Evolutionary conservation across 805 yeast genomes (phyloP), one percentile per base, ranked within the genome.

Genomic region (Lipomyces anomalus): DNA sequence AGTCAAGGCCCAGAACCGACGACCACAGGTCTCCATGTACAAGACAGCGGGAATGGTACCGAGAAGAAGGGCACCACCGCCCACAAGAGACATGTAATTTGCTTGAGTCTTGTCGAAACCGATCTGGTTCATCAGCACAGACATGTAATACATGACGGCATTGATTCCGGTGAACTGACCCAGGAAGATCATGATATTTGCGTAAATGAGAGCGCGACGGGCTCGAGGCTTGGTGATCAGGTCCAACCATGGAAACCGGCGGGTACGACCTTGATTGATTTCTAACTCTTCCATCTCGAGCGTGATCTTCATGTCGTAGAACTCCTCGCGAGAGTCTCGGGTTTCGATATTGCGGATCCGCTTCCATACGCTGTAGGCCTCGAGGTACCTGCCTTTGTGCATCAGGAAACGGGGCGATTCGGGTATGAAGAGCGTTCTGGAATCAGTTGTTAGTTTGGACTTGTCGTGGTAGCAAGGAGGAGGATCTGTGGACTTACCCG

Each of bases 101-200:
- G 80, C 66, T 42, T 71, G 62, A 57, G 74, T 74, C 18, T 63
- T 62, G 47, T 61, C 50, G 63, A 80, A 79, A 5, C 83, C 83
- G 57, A 79, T 76, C 28, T 68, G 65, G 2, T 56, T 59, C 78
- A 79, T 73, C 58, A 79, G 64, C 2, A 74, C 74, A 38, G 82
- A 72, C 76, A 79, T 71, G 62, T 79, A 76, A 67, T 79, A 79
- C 75, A 79, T 70, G 47, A 79, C 73, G 34, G 80, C 84, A 57
- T 79, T 79, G 55, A 79, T 74, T 68, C 84, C 84, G 3, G 84
- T 78, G 65, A 79, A 71, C 61, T 79, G 85, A 42, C 82, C 82
- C 45, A 78, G 67, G 54, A 73, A 63, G 45, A 78, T 70, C 82
- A 79, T 78, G 54, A 75, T 70, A 42, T 68, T 67, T 6, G 83